Conservation (phyloP, 768 basidiomycete genomes). For the Paxillus involutus region DNA sequence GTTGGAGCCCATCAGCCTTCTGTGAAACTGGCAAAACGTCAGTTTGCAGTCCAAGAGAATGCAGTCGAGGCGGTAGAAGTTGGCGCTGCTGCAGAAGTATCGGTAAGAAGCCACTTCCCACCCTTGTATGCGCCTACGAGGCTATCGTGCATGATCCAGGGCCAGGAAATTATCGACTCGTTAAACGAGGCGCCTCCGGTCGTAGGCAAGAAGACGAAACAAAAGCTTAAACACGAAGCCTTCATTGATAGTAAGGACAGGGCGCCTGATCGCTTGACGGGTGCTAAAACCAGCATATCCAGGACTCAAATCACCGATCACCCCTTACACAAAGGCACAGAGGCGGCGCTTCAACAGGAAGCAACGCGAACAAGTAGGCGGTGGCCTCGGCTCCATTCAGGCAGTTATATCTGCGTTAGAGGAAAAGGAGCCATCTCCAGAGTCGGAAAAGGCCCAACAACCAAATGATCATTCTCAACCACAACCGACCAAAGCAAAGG, state of each 20-base stretch:
- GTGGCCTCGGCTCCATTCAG: conserved; percentile 50
- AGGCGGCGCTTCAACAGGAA: conserved; percentile 68
- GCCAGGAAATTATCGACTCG: conserved; percentile 42
- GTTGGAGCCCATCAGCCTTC: conserved; percentile 50
- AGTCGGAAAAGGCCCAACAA: conserved; percentile 14
- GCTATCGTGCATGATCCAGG: conserved; percentile 31
- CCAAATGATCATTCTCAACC: conserved; percentile 17
- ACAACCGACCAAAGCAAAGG: conserved; percentile 13
- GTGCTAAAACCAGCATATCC: conserved; percentile 1
- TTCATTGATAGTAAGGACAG: conserved; percentile 60
- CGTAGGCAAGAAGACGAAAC: conserved; percentile 67
- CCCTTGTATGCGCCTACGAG: neutral
- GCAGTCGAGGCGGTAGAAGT: conserved; percentile 48
- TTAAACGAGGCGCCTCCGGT: conserved; percentile 26
- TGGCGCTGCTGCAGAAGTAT: conserved; percentile 38
- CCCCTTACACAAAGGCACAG: conserved; percentile 73
- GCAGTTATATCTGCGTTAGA: conserved; percentile 56
- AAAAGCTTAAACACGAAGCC: conserved; percentile 61
- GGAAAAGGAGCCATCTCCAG: conserved; percentile 27
- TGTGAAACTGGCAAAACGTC: conserved; percentile 46
- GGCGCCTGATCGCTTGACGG: neutral
- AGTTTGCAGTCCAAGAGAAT: conserved; percentile 50
- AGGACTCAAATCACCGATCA: conserved; percentile 50
- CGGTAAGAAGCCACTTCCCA: conserved; percentile 36
- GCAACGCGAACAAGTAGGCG: conserved; percentile 57